These are phyloP conservation scores for Eucalyptus tenuipes DNA, from an alignment of 345 rosid genomes.

Conservation along the genomic window DNA sequence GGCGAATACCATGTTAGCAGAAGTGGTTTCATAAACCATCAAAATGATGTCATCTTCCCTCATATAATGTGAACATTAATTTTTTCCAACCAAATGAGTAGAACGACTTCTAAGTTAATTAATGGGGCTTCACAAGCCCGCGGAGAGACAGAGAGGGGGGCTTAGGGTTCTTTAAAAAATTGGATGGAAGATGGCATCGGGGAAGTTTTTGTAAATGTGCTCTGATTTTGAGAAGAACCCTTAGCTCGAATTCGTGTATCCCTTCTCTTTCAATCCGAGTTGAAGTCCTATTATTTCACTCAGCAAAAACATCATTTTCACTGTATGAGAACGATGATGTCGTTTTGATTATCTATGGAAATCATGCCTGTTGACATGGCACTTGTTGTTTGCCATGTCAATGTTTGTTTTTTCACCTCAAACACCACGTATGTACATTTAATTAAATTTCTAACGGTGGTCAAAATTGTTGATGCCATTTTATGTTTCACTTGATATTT, in stretches of 20 bases:
- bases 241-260: background rate
- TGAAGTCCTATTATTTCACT: background rate
- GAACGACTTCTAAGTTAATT: background rate
- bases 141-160: background rate
- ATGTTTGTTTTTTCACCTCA: background rate
- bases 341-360: background rate
- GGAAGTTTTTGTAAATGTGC: background rate
- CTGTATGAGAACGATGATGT: background rate
- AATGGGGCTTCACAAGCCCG: background rate
- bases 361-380: background rate
- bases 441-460: background rate
- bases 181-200: background rate
- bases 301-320: background rate
- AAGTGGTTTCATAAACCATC: background rate
- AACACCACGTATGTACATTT: background rate
- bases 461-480: background rate
- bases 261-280: background rate
- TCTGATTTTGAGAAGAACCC: background rate
- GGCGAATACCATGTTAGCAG: background rate
- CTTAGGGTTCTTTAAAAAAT: background rate
- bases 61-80: background rate
- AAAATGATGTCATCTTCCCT: background rate
- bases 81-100: background rate
- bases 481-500: background rate
- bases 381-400: background rate